Base-by-base conservation (phyloP, 2,329 filamentous ascomycete genomes). In the Verticillium albo-atrum region DNA sequence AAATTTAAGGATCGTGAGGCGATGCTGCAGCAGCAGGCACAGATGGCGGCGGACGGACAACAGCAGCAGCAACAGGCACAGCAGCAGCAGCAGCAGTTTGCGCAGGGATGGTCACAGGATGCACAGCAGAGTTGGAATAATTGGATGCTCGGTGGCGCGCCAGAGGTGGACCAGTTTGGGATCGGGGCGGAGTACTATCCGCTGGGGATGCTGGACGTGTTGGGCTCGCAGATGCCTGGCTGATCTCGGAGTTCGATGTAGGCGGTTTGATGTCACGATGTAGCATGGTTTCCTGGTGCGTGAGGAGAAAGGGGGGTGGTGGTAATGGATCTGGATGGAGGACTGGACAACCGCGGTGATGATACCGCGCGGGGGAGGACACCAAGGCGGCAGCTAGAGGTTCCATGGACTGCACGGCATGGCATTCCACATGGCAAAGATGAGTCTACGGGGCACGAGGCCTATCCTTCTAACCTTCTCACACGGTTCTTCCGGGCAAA, bases 161-260 rank as follows among this genome's bases (percentile, higher is more conserved):
- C 66, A 37, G 60, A 63, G 26, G 32, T 66, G 55, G 59, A 61
- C 50, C 61, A 65, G 50, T 67, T 59, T 5, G 60, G 62, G 3
- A 63, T 62, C 56, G 60, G 60, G 10, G 61, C 58, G 35, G 56
- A 68, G 14, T 65, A 67, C 30, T 65, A 63, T 51, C 63, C 63
- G 28, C 61, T 68, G 9, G 66, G 61, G 56, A 63, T 70, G 28
- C 57, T 70, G 52, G 68, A 68, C 26, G 62, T 64, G 9, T 56
- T 70, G 27, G 67, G 68, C 28, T 69, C 67, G 17, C 66, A 68
- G 35, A 69, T 70, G 68, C 67, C 68, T 3, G 64, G 64, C 14
- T 68, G 55, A 64, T 42, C 30, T 56, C 5, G 56, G 30, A n/a
- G 20, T 12, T 12, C 20, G 7, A 50, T 20, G 20, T 4, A 32